These are phyloP conservation scores for Gynochthodes officinalis DNA, from an alignment of 257 asterid genomes.

Conservation along the genomic window DNA sequence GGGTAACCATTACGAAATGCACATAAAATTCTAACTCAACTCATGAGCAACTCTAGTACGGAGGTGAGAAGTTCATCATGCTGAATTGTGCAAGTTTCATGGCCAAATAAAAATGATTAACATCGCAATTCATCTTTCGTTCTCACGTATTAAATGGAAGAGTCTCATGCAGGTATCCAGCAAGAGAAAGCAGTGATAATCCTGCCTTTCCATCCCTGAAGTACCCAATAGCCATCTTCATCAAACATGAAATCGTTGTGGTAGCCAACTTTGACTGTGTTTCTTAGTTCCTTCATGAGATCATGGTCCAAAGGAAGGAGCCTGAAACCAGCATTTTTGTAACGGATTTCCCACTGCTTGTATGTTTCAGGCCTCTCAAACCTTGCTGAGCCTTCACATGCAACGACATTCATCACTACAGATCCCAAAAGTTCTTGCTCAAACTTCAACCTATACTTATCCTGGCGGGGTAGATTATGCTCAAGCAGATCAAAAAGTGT, in stretches of 20 bases:
- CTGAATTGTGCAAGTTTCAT: too few species aligned
- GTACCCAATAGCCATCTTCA: conserved; percentile 18
- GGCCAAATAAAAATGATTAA: too few species aligned
- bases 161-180: conserved; percentile 24
- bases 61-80: too few species aligned
- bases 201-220: conserved; percentile 30
- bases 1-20: too few species aligned
- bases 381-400: conserved; percentile 21
- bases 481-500: conserved; percentile 20
- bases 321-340: conserved; percentile 18
- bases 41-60: too few species aligned
- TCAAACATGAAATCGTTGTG: conserved; percentile 21
- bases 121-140: too few species aligned
- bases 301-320: conserved; percentile 14
- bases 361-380: conserved; percentile 27
- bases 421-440: conserved; percentile 8
- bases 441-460: conserved; percentile 10
- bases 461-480: background rate
- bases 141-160: too few species aligned
- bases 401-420: conserved; percentile 24
- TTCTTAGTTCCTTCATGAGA: conserved; percentile 13
- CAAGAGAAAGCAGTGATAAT: conserved; percentile 12
- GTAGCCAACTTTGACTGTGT: conserved; percentile 14
- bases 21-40: too few species aligned
- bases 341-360: conserved; percentile 24